Base-by-base conservation (phyloP, 2,329 filamentous ascomycete genomes). In the Trichoderma polysporum region DNA sequence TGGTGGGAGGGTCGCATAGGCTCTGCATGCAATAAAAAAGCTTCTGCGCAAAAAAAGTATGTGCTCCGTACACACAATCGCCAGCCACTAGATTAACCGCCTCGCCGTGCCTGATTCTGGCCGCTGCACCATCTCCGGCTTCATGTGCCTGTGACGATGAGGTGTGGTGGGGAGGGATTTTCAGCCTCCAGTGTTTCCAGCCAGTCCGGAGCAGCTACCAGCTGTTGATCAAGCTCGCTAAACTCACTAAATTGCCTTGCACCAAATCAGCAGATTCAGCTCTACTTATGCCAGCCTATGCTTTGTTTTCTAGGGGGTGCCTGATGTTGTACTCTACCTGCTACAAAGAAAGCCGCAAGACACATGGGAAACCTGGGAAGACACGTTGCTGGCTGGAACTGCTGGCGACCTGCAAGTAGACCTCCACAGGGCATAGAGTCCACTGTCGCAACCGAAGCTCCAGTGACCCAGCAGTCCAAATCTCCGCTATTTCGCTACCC, bases 131-230 rank as follows among this genome's bases (percentile, higher is more conserved):
- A 57, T 41, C 35, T 41, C 54, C 29, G 29, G 39, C 52, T 12
- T n/a, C 50, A 31, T 31, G 50, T 53, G 50, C 50, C 50, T 33
- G n/a, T n/a, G n/a, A n/a, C n/a, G n/a, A n/a, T n/a, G 25, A 50
- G 47, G 19, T 27, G 47, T n/a, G 39, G 39, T 45, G 39, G 54
- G 54, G 54, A n/a, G n/a, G 25, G 35, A 27, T 57, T n/a, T 59
- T 59, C 56, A 45, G 56, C 39, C 19, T 19, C 56, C 37, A 29
- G 37, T 10, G 17, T 10, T 29, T 47, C 56, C 39, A 59, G 56
- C 56, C 56, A 57, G 54, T 57, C 54, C 25, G 54, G 35, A 57
- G 54, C 54, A 57, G 35, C 54, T 13, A 19, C 54, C 33, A 22
- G 35, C 35, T 17, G 49, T 41, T 19, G 9, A 17, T 31, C 27